Base-by-base conservation (phyloP, 2,329 filamentous ascomycete species). In the Dendryphion nanum region DNA sequence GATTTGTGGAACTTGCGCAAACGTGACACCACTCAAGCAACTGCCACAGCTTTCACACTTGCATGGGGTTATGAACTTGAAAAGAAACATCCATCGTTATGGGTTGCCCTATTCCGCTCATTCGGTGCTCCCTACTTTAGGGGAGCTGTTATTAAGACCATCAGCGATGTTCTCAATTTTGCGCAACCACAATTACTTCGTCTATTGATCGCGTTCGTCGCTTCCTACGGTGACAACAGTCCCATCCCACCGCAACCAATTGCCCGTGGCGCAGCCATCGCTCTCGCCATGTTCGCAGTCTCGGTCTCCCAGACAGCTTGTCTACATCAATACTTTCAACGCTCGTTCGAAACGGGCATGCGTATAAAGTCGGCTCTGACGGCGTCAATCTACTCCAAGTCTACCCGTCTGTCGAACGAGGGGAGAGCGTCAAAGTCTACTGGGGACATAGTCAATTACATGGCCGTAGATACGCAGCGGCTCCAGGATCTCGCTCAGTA, bases 391-490 rank as follows among this genome's bases (percentile, higher is more conserved):
- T 98, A 98, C 66, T 79, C 83, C 42, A 98, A 98, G 70, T 86
- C 90, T 0, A 76, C 97, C 45, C 84, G 81, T 47, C 75, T 98
- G 14, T 97, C 91, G 4, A 97, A 95, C 55, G 93, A 98, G 68
- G 93, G 93, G 6, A 81, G 91, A 37, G 79, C 89, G 2, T 70
- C 82, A 30, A 96, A 97, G 70, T 87, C 88, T 0, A 98, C 93
- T 0, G 93, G 93, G 40, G 94, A 98, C 58, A 97, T 98, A 58
- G 93, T 98, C 63, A 98, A 98, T 63, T 93, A 95, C 69, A 98
- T 98, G 91, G 93, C 94, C 31, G 91, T 98, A 7, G 93, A 98
- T 63, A 91, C 91, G 12, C 93, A 98, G 67, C 85, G 94, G 49
- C 77, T 98, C 14, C 87, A 96, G 57, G 93, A 98, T 67, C 73